phyloP scores from a whole-genome alignment of 768 basidiomycete species.

The Chalciporus sphaerocephalus region DNA sequence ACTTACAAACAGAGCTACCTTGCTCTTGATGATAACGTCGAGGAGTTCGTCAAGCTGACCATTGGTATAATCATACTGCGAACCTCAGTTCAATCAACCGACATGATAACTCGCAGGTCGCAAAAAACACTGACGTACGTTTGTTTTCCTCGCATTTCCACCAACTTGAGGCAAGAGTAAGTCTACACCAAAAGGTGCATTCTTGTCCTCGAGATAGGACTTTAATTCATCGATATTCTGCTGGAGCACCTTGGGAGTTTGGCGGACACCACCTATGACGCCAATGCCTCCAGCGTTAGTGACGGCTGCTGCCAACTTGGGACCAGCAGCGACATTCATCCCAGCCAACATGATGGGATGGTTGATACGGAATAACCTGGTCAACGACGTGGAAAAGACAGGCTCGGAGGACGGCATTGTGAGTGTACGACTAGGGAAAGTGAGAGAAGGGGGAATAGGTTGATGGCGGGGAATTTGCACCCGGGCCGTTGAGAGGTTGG shows the following conservation, averaged over 20 bases:
- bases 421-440: not conserved
- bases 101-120: not conserved
- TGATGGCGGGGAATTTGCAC: not conserved
- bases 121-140: slow-evolving; percentile 35
- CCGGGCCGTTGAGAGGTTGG: not conserved
- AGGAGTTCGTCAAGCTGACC: slow-evolving; percentile 75
- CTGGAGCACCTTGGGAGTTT: slow-evolving; percentile 67
- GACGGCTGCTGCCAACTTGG: slow-evolving; percentile 81
- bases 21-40: slow-evolving; percentile 71
- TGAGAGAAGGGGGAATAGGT: not conserved
- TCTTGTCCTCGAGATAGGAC: slow-evolving; percentile 65
- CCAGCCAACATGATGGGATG: slow-evolving; percentile 84
- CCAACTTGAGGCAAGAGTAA: slow-evolving; percentile 80
- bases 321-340: slow-evolving; percentile 86
- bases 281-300: slow-evolving; percentile 89
- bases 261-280: slow-evolving; percentile 79
- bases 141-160: slow-evolving; percentile 79
- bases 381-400: slow-evolving; percentile 69
- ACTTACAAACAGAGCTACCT: slow-evolving; percentile 75
- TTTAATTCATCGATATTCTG: slow-evolving; percentile 70
- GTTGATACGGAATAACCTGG: slow-evolving; percentile 68
- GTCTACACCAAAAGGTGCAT: slow-evolving; percentile 79
- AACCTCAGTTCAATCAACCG: not conserved
- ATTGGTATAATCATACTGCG: slow-evolving; percentile 66
- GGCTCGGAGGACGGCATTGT: slow-evolving; percentile 64